These are phyloP conservation scores for Leccinum sublutescens DNA, from an alignment of 768 basidiomycete genomes.

Conservation along the genomic window DNA sequence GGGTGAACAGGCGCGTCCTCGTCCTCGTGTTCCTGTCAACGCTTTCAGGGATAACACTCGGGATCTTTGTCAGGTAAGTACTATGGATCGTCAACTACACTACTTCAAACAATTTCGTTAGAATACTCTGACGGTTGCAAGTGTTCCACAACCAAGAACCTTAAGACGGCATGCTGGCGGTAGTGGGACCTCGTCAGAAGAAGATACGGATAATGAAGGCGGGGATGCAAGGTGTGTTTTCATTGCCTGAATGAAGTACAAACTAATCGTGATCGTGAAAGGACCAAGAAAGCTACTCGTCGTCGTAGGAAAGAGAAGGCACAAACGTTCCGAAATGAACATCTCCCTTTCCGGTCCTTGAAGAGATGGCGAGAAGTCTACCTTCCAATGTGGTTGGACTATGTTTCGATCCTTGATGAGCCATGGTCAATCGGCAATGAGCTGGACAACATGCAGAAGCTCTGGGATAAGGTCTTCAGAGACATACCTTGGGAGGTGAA, in stretches of 20 bases:
- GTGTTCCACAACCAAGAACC: too few relatives aligned
- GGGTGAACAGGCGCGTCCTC: too few relatives aligned
- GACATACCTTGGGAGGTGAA: neutral
- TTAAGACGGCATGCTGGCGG: too few relatives aligned
- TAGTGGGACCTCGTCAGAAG: too few relatives aligned
- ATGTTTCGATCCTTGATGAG: neutral
- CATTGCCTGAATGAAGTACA: neutral
- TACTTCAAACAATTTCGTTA: too few relatives aligned
- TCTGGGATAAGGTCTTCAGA: neutral
- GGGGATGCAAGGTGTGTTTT: too few relatives aligned
- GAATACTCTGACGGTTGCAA: too few relatives aligned
- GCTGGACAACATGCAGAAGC: neutral
- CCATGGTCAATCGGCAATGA: neutral
- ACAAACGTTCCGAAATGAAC: neutral
- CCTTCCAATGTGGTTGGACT: neutral
- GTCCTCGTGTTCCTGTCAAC: too few relatives aligned
- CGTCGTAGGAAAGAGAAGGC: neutral
- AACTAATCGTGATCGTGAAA: neutral
- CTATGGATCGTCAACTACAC: too few relatives aligned
- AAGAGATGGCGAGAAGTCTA: neutral
- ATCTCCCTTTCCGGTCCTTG: neutral
- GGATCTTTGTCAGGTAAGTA: too few relatives aligned
- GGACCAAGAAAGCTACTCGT: neutral
- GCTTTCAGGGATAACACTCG: too few relatives aligned
- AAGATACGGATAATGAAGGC: too few relatives aligned